Evolutionary conservation across 352 stramenopile genomes (phyloP).

Genomic region (Globisporangium carolinianum): DNA sequence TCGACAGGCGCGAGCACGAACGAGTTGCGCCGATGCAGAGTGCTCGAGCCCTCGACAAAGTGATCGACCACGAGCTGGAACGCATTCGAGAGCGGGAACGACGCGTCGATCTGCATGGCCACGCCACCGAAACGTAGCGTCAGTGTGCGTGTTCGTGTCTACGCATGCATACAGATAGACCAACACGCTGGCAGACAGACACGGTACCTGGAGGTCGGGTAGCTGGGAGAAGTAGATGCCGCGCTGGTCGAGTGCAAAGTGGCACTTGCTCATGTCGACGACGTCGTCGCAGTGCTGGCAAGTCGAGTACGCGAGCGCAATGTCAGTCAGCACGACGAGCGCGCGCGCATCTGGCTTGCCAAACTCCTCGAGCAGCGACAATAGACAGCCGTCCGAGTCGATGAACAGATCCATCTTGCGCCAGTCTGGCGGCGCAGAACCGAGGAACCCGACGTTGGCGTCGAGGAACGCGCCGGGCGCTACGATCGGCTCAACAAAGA

Average conservation of each 20-base stretch:
- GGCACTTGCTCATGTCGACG: constrained; percentile 70
- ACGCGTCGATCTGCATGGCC: constrained; percentile 58
- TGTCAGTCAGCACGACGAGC: constrained; percentile 66
- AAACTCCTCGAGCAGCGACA: constrained; percentile 82
- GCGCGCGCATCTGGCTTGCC: constrained; percentile 55
- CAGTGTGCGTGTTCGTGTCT: neutral
- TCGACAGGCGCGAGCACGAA: constrained; percentile 79
- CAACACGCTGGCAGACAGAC: neutral
- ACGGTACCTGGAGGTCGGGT: constrained; percentile 66
- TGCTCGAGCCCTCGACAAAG: constrained; percentile 53
- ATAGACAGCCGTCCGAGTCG: constrained; percentile 60
- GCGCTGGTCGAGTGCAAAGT: constrained; percentile 73
- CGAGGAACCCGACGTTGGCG: constrained; percentile 68
- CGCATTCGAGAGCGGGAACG: constrained; percentile 75
- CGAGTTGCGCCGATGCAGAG: constrained; percentile 57
- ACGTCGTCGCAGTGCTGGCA: constrained; percentile 46
- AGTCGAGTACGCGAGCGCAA: constrained; percentile 56
- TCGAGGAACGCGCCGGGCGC: constrained; percentile 33
- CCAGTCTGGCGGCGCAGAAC: constrained; percentile 53
- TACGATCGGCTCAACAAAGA: constrained; percentile 61
- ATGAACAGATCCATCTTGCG: constrained; percentile 74
- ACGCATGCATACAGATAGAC: neutral
- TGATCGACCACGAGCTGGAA: constrained; percentile 82
- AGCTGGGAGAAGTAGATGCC: constrained; percentile 84
- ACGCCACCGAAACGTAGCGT: neutral